These are phyloP conservation scores for Penicillium brasilianum DNA, from an alignment of 2,329 filamentous ascomycete species.

Conservation along the genomic window DNA sequence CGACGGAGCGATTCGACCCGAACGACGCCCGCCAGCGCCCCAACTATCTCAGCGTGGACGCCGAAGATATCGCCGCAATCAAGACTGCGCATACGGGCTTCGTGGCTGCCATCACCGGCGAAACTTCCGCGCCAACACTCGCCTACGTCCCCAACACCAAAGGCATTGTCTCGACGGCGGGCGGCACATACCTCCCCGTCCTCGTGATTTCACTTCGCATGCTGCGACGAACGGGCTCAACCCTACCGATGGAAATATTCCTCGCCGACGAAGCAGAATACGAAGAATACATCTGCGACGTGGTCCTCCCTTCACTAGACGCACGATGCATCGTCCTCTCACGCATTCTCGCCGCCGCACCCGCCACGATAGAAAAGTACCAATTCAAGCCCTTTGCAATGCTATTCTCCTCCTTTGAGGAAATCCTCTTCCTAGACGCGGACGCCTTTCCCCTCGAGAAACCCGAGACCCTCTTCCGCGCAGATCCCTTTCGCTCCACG, in stretches of 20 bases:
- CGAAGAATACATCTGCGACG: constrained; percentile 49
- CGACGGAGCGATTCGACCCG: constrained; percentile 22
- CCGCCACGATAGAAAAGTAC: constrained; percentile 47
- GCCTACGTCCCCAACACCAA: constrained; percentile 41
- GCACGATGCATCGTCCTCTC: constrained; percentile 53
- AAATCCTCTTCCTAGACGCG: constrained; percentile 56
- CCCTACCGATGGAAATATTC: constrained; percentile 54
- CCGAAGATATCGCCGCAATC: constrained; percentile 31
- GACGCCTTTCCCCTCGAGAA: constrained; percentile 53
- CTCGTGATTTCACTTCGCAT: constrained; percentile 53
- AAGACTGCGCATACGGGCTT: constrained; percentile 43
- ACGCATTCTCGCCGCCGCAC: constrained; percentile 44
- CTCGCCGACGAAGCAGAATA: constrained; percentile 49
- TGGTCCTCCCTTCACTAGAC: constrained; percentile 50
- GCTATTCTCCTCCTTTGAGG: constrained; percentile 56
- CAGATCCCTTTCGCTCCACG: constrained; percentile 47
- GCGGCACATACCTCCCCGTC: constrained; percentile 50
- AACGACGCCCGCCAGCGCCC: constrained; percentile 14
- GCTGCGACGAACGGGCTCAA: constrained; percentile 50
- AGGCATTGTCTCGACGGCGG: constrained; percentile 55
- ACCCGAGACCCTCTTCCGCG: constrained; percentile 49
- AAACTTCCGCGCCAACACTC: constrained; percentile 35
- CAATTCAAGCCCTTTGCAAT: constrained; percentile 57
- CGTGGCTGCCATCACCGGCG: constrained; percentile 34
- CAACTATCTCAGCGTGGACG: constrained; percentile 15